Percentiles rank a stretch among this genome's conserved stretches.
Evolutionary conservation across 2,329 filamentous ascomycete species (phyloP).

Genomic region (Sphaerulina vaccinii): DNA sequence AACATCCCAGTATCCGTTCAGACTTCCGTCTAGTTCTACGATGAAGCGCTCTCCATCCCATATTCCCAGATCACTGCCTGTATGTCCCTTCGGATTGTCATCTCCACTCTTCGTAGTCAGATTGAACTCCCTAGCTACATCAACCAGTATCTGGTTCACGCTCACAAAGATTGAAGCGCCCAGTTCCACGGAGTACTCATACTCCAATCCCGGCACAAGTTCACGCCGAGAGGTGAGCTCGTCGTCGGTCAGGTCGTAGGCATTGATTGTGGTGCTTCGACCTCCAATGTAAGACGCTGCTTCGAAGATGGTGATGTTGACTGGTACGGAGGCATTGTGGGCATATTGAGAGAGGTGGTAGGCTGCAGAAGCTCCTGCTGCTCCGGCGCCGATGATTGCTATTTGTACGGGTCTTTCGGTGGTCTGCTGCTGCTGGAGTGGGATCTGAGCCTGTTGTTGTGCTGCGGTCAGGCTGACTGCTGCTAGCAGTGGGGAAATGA

Average conservation of each 20-base stretch:
- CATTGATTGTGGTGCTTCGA: constrained; percentile 79
- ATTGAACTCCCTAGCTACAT: constrained; percentile 69
- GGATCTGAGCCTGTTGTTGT: constrained; percentile 12
- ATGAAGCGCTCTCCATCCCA: constrained; percentile 82
- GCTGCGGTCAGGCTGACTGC: constrained; percentile 2
- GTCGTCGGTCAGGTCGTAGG: constrained; percentile 58
- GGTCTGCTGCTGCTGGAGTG: constrained; percentile 13
- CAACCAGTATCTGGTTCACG: constrained; percentile 77
- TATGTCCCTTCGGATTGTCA: constrained; percentile 47
- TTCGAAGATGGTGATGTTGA: constrained; percentile 89
- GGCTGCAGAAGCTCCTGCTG: constrained; percentile 81
- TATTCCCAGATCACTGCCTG: constrained; percentile 64
- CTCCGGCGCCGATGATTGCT: constrained; percentile 64
- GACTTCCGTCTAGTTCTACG: constrained; percentile 55
- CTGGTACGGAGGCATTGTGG: constrained; percentile 53
- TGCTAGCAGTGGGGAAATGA: background rate
- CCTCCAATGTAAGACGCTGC: constrained; percentile 75
- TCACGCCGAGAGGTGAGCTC: constrained; percentile 60
- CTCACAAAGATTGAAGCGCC: constrained; percentile 90
- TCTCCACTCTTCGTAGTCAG: constrained; percentile 51
- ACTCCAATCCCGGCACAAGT: constrained; percentile 57
- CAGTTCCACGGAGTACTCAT: constrained; percentile 67
- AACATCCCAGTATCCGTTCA: constrained; percentile 72
- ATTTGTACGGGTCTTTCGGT: constrained; percentile 17
- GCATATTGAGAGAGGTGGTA: constrained; percentile 78